phyloP scores from a whole-genome alignment of 2,329 filamentous ascomycete species.

The Hypoxylon rubiginosum region DNA sequence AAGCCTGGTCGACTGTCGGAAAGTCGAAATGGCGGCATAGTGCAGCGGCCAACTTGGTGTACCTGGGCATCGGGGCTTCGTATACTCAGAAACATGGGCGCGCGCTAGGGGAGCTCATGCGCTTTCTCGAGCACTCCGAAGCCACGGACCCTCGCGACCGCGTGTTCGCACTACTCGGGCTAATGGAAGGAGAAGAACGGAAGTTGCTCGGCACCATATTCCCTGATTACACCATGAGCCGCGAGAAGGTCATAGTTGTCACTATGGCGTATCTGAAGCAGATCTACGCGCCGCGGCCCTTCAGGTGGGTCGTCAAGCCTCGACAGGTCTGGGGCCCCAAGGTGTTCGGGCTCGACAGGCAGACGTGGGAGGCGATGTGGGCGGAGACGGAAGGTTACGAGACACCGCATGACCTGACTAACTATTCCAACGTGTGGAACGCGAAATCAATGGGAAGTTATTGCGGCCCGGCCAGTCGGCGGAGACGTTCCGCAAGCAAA shows the following conservation, averaged over 20 bases:
- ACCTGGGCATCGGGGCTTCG: not conserved
- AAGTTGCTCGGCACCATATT: constrained; percentile 14
- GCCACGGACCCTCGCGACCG: constrained; percentile 14
- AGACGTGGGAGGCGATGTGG: constrained; percentile 20
- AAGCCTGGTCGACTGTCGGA: constrained; percentile 8
- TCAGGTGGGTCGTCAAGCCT: constrained; percentile 21
- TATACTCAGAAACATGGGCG: constrained; percentile 9
- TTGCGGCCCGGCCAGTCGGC: constrained; percentile 5
- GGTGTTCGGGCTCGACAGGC: constrained; percentile 15
- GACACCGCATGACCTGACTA: constrained; percentile 14
- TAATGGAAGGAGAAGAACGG: constrained; percentile 11
- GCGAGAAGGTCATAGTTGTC: constrained; percentile 21
- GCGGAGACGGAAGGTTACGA: constrained; percentile 16
- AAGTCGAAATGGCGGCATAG: constrained; percentile 18
- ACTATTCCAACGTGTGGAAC: constrained; percentile 10
- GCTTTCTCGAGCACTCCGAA: constrained; percentile 4
- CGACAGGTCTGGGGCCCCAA: constrained; percentile 14
- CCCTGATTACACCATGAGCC: constrained; percentile 25
- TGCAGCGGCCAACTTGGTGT: constrained; percentile 2
- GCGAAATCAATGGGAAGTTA: constrained; percentile 1
- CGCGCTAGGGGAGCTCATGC: constrained; percentile 13
- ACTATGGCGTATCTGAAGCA: constrained; percentile 27
- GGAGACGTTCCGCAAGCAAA: constrained; percentile 8
- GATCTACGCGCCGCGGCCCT: constrained; percentile 13
- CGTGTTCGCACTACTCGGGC: constrained; percentile 13